Percentiles rank a stretch among this genome's conserved stretches.
phyloP scores from a whole-genome alignment of 2,329 filamentous ascomycete species.

The Neofusicoccum sp. region DNA sequence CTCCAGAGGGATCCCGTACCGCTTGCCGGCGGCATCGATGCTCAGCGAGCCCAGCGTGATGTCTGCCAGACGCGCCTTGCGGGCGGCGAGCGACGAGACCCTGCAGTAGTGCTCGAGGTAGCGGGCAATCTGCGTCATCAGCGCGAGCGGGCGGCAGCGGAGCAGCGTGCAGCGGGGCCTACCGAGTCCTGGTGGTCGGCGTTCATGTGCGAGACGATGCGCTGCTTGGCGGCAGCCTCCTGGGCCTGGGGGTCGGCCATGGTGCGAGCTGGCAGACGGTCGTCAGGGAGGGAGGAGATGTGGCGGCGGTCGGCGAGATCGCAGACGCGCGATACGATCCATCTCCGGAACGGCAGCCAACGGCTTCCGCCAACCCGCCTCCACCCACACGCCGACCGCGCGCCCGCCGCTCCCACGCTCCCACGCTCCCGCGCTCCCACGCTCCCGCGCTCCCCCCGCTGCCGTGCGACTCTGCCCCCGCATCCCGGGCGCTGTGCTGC shows the following conservation, averaged over 20 bases:
- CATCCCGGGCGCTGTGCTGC: not conserved
- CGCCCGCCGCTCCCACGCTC: not conserved
- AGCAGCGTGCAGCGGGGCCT: constrained; percentile 18
- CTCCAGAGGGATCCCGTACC: constrained; percentile 58
- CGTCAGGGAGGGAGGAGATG: not conserved
- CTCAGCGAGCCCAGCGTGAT: constrained; percentile 63
- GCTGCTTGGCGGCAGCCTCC: constrained; percentile 53
- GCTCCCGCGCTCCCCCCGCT: constrained; percentile 2
- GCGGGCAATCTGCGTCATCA: constrained; percentile 52
- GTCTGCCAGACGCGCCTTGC: constrained; percentile 62
- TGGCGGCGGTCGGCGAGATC: constrained; percentile 8
- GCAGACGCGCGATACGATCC: not conserved
- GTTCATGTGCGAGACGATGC: constrained; percentile 85
- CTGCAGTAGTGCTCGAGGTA: constrained; percentile 73
- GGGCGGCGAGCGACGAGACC: constrained; percentile 56
- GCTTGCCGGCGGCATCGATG: constrained; percentile 53
- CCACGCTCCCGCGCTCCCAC: not conserved
- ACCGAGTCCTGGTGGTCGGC: constrained; percentile 70
- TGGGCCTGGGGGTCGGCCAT: constrained; percentile 36
- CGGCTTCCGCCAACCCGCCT: not conserved
- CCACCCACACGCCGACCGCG: not conserved
- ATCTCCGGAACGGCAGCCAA: constrained; percentile 1
- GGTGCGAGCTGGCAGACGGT: not conserved
- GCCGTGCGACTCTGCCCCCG: not conserved
- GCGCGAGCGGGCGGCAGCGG: constrained; percentile 1